phyloP scores from a whole-genome alignment of 2,329 filamentous ascomycete genomes.

The Dactylonectria estremocensis region DNA sequence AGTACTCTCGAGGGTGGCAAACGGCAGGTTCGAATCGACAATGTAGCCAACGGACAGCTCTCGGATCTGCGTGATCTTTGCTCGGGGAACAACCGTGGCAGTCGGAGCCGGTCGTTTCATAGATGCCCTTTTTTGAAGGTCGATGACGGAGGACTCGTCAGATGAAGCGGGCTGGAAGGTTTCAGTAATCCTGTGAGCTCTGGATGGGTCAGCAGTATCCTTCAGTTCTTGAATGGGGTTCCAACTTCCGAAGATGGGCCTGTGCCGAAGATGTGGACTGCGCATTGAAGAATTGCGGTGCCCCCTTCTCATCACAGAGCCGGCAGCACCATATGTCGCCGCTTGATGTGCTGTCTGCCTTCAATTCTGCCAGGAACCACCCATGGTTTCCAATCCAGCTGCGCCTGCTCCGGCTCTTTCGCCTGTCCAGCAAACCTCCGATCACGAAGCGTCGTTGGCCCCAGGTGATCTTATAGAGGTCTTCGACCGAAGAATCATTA shows the following conservation, averaged over 20 bases:
- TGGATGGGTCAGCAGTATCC: conserved; percentile 23
- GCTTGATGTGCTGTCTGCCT: conserved; percentile 8
- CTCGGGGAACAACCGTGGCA: conserved; percentile 20
- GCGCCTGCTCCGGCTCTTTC: conserved; percentile 25
- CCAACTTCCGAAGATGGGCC: conserved; percentile 18
- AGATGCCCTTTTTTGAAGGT: conserved; percentile 20
- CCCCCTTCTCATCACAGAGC: conserved; percentile 26
- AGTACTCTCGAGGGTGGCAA: conserved; percentile 23
- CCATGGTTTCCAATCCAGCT: conserved; percentile 31
- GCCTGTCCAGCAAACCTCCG: conserved; percentile 20
- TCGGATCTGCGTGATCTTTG: conserved; percentile 25
- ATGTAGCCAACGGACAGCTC: conserved; percentile 28
- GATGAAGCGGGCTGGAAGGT: conserved; percentile 14
- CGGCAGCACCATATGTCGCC: conserved; percentile 28
- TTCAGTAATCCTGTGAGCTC: conserved; percentile 16
- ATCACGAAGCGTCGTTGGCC: conserved; percentile 2
- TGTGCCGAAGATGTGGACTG: conserved; percentile 21
- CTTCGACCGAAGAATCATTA: conserved; percentile 4
- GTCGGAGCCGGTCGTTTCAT: conserved; percentile 20
- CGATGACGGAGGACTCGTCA: conserved; percentile 19
- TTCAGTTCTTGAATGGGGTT: conserved; percentile 6
- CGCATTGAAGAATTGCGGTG: conserved; percentile 22
- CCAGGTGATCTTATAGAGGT: conserved; percentile 1
- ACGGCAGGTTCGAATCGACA: conserved; percentile 24
- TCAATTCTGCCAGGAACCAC: conserved; percentile 32